These are phyloP conservation scores for Pseudonitzschia multistriata DNA, from an alignment of 108 stramenopile species.

Conservation along the genomic window DNA sequence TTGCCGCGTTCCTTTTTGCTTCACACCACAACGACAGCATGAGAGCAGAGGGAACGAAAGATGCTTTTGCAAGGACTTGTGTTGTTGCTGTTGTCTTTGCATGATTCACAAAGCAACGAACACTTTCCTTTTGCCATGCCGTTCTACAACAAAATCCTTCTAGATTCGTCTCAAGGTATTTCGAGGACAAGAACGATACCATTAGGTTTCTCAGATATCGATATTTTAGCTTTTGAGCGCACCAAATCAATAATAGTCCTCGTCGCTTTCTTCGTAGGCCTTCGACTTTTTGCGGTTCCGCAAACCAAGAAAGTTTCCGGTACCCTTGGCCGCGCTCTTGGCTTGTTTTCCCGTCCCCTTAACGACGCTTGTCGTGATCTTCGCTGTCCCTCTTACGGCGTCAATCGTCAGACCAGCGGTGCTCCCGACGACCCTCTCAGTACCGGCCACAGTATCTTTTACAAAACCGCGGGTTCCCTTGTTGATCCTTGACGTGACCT, in stretches of 20 bases:
- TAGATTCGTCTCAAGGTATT: too few species aligned
- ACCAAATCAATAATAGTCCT: conserved; percentile 2
- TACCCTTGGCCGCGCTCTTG: conserved; percentile 3
- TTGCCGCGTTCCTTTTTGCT: too few species aligned
- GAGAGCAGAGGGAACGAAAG: too few species aligned
- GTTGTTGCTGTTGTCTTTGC: too few species aligned
- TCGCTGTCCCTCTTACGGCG: conserved; percentile 26
- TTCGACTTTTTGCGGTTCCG: conserved; percentile 3
- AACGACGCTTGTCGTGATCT: conserved; percentile 15
- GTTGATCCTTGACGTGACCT: conserved; percentile 21
- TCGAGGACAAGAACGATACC: too few species aligned
- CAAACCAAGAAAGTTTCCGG: conserved; percentile 7
- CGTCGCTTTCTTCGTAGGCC: background rate
- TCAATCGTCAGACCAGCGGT: conserved; percentile 3
- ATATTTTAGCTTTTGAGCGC: too few species aligned
- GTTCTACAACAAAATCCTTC: too few species aligned
- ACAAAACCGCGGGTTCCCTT: conserved; percentile 19
- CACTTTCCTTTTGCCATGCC: too few species aligned
- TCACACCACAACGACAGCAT: too few species aligned
- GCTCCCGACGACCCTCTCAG: background rate
- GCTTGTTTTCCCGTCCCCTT: conserved; percentile 25
- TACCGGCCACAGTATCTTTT: background rate
- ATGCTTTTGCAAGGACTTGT: too few species aligned
- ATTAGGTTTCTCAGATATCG: too few species aligned
- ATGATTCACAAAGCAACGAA: too few species aligned